Base-by-base conservation (phyloP, 2,329 filamentous ascomycete species). In the Calonectria henricotiae region DNA sequence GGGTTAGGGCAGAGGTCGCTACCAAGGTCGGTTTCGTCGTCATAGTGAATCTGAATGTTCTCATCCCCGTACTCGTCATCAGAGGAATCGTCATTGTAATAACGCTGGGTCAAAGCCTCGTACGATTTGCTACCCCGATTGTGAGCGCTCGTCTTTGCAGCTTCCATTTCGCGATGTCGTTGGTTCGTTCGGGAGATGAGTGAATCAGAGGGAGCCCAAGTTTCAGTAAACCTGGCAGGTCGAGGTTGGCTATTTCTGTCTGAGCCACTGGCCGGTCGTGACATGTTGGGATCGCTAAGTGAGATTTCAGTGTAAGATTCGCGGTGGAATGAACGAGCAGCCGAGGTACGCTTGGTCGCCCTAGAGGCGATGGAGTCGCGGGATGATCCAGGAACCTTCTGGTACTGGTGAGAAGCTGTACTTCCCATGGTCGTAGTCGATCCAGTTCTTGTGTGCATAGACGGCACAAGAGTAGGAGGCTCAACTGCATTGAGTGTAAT, bases 381-480 rank as follows among this genome's bases (percentile, higher is more conserved):
- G 1, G 85, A 82, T 27, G 85, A 84, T 70, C 83, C 85, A 0
- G 84, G 83, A 1, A 80, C 73, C 70, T 87, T 81, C 76, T 90
- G 88, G 73, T 90, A 88, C 73, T 90, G 87, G 54, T 86, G 87
- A 0, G 90, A 90, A 73, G 89, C 86, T 61, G 85, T 85, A 44
- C 86, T 88, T 27, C 83, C 83, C 58, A 87, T 82, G 4, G 89
- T 90, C 37, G 88, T 87, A 12, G 88, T 87, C 2, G 91, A 94
- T 55, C 88, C 85, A 17, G 85, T 87, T 39, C 95, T 90, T 0
- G 93, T 97, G 79, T 96, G 92, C 82, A 93, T 89, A 81, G 97
- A 98, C 0, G 95, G 91, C 61, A 98, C 86, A 0, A 88, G 88
- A 0, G 85, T 86, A 0, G 87, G 87, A 2, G 84, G 84, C 41